Base-by-base conservation (phyloP, 257 asterid genomes). In the Solanum neorickii region DNA sequence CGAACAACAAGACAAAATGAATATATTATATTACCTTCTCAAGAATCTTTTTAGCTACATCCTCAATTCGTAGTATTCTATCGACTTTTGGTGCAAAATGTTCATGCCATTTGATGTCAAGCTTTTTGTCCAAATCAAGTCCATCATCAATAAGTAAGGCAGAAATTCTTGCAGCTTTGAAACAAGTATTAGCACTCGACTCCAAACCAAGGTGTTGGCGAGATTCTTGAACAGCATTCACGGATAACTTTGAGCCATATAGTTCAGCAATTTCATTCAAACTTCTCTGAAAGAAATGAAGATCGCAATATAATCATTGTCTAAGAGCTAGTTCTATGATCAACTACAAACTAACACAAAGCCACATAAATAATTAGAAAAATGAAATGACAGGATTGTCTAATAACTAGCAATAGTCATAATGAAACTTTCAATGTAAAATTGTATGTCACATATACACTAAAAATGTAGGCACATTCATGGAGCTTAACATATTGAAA, bases 141-240 rank as follows among this genome's bases (percentile, higher is more conserved):
- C 98, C 98, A 89, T 95, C 98, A 83, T 97, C 99, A 88, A 97
- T 95, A 44, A 97, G 94, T 84, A 97, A 20, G 33, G 93, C 90
- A 18, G 96, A 91, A 59, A 94, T 93, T 85, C 91, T 89, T 84
- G 98, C 95, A 84, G 97, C 95, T 77, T 84, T 78, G 87, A 97
- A 89, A 91, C 99, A 97, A 90, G 84, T 93, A 23, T 87, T 93
- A 87, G 98, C 91, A 21, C 92, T 90, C 42, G 88, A 83, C 87
- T 97, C 98, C 91, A 97, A 88, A 41, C 98, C 98, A 44, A 90
- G 91, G 68, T 75, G 88, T 62, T 87, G 88, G 60, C 98, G 94
- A 87, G 91, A 93, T 87, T 91, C 93, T 91, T 94, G 91, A 93
- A 97, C 94, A 46, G 91, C 95, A 85, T 90, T 89, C 91, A 95